Percentiles rank a stretch among this genome's conserved stretches.
Evolutionary conservation across 2,329 filamentous ascomycete species (phyloP).

Genomic region (Colletotrichum endophyticum): DNA sequence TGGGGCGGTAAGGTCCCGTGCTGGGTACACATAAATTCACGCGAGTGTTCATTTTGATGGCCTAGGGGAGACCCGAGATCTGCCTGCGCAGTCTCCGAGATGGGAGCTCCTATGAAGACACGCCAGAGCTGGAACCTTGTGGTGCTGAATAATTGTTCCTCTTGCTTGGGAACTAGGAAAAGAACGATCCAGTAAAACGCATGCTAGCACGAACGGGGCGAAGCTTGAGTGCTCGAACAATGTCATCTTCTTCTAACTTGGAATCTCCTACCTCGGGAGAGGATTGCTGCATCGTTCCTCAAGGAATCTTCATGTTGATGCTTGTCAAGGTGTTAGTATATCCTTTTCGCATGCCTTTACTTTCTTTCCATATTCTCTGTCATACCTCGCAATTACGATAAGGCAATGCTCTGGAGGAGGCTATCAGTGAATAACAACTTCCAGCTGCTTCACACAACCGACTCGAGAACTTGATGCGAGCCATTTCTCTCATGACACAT

Average conservation of each 20-base stretch:
- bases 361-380: not conserved
- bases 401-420: accelerated
- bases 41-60: not conserved
- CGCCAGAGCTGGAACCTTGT: not conserved
- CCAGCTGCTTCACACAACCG: not conserved
- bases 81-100: not conserved
- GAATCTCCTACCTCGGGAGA: not conserved
- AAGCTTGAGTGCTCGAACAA: not conserved
- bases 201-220: no score
- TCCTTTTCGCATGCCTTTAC: not conserved
- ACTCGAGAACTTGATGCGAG: not conserved
- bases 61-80: not conserved
- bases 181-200: no score
- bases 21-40: accelerated
- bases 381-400: accelerated
- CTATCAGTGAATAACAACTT: not conserved
- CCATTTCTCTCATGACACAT: not conserved
- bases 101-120: not conserved
- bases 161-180: not conserved
- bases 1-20: not conserved
- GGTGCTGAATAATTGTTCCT: not conserved
- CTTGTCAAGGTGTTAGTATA: not conserved
- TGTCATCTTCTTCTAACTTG: not conserved
- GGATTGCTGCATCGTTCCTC: not conserved
- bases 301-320: not conserved